These are phyloP conservation scores for Penicillium sp. DNA, from an alignment of 2,329 filamentous ascomycete genomes.

Conservation along the genomic window DNA sequence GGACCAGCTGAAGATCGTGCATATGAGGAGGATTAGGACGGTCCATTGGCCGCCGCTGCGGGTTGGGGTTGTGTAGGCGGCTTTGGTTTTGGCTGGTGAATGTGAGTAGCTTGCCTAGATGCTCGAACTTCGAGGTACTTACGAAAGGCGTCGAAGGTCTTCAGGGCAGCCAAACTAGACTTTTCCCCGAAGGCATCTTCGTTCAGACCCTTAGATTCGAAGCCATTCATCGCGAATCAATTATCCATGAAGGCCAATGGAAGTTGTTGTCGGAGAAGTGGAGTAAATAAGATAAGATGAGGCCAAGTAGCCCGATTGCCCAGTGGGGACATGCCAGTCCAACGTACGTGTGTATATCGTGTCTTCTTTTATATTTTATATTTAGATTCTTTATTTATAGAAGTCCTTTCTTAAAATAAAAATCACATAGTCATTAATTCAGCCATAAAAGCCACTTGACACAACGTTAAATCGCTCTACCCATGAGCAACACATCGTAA, in stretches of 20 bases:
- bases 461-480: slow-evolving; percentile 21
- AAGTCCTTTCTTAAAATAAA: background rate
- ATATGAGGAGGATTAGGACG: slow-evolving; percentile 73
- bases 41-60: slow-evolving; percentile 93
- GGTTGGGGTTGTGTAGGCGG: slow-evolving; percentile 83
- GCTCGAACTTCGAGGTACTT: slow-evolving; percentile 43
- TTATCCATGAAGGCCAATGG: slow-evolving; percentile 26
- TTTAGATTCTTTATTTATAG: background rate
- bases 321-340: slow-evolving; percentile 2
- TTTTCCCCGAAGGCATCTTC: slow-evolving; percentile 80
- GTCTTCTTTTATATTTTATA: background rate
- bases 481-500: slow-evolving; percentile 16
- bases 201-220: slow-evolving; percentile 66
- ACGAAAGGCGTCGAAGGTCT: slow-evolving; percentile 97
- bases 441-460: slow-evolving; percentile 3
- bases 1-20: slow-evolving; percentile 70
- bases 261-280: slow-evolving; percentile 19
- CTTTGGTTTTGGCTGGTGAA: slow-evolving; percentile 81
- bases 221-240: slow-evolving; percentile 69
- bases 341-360: background rate
- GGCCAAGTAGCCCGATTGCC: slow-evolving; percentile 30
- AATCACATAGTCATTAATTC: slow-evolving; percentile 13
- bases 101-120: background rate
- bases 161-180: slow-evolving; percentile 58
- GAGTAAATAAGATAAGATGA: slow-evolving; percentile 30